Percentiles rank a stretch among this genome's conserved stretches.
Conservation (phyloP, 139 green algal genomes). For the Monoraphidium neglectum region DNA sequence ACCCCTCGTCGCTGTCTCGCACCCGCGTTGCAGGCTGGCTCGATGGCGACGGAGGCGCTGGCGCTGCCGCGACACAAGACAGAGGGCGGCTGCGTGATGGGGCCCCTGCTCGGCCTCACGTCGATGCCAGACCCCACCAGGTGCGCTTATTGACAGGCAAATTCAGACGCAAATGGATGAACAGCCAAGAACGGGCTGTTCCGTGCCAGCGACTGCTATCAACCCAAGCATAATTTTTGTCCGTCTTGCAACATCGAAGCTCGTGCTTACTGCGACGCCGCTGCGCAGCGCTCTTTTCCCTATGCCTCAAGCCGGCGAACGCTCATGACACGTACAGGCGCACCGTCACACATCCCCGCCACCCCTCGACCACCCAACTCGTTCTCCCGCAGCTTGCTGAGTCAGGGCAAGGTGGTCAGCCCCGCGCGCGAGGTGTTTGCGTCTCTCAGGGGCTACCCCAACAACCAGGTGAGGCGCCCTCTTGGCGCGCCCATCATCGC, state of each 20-base stretch:
- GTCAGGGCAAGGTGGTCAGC: constrained; percentile 8
- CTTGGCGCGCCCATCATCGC: not conserved
- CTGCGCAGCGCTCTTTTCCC: too few relatives aligned
- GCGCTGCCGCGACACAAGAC: not conserved
- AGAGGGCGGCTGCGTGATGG: not conserved
- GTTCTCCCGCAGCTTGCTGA: too few relatives aligned
- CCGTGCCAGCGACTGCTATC: too few relatives aligned
- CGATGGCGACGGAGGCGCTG: not conserved
- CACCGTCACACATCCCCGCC: too few relatives aligned
- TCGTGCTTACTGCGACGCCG: too few relatives aligned
- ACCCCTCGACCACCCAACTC: constrained; percentile 9
- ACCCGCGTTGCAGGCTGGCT: not conserved
- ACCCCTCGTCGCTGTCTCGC: too few relatives aligned
- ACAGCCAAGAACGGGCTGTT: too few relatives aligned
- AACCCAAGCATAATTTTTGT: too few relatives aligned
- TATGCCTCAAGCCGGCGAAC: too few relatives aligned
- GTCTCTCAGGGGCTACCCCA: constrained; percentile 41
- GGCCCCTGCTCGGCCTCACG: constrained; percentile 20
- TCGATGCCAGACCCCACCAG: not conserved
- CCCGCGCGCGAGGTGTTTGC: constrained; percentile 37
- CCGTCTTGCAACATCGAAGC: too few relatives aligned
- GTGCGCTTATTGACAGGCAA: not conserved
- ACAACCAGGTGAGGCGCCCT: constrained; percentile 13
- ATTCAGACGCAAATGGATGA: not conserved
- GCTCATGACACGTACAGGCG: too few relatives aligned